Base-by-base conservation (phyloP, 768 basidiomycete species). In the Clitopilus hobsonii region DNA sequence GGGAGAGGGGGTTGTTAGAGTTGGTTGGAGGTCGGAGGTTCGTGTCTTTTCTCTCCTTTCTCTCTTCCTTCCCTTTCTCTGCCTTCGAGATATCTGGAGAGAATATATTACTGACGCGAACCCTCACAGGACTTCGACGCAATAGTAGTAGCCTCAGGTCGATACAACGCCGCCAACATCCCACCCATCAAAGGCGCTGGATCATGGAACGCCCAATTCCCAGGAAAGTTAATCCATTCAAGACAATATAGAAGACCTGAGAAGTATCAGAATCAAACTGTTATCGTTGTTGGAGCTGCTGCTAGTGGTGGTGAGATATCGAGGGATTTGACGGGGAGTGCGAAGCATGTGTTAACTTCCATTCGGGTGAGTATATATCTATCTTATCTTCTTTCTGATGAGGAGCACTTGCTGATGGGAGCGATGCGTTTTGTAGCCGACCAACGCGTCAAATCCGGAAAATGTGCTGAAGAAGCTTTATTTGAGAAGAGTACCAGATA, bases 181-280 rank as follows among this genome's bases (percentile, higher is more conserved):
- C 72, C 72, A 8, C 25, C 50, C 6, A 72, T 73, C 18, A 49
- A 60, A 2, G 78, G 76, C 3, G 58, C 71, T 5, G 60, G 66
- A 18, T 61, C 62, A 26, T 76, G 74, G 75, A 65, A 61, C 0
- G 55, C 61, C 4, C 60, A 57, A 6, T 77, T 72, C 61, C 72
- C 77, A 0, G 60, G 61, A 0, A 54, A 60, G 2, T 56, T 79
- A 22, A 56, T 59, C 8, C 78, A 79, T 57, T 73, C 76, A 7
- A 62, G 77, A 26, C 71, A 74, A 36, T 80, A 79, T 57, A 67
- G 75, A 5, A 60, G 61, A 49, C 77, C 78, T 0, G 69, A 76
- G 24, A 28, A 54, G 1, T 73, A 67, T 38, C 24, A 51, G 13
- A 69, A 71, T 47, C 61, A 78, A 55, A 77, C 71, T 1, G 71